Base-by-base conservation (phyloP, 2,329 filamentous ascomycete genomes). In the Chaetomium sp. region DNA sequence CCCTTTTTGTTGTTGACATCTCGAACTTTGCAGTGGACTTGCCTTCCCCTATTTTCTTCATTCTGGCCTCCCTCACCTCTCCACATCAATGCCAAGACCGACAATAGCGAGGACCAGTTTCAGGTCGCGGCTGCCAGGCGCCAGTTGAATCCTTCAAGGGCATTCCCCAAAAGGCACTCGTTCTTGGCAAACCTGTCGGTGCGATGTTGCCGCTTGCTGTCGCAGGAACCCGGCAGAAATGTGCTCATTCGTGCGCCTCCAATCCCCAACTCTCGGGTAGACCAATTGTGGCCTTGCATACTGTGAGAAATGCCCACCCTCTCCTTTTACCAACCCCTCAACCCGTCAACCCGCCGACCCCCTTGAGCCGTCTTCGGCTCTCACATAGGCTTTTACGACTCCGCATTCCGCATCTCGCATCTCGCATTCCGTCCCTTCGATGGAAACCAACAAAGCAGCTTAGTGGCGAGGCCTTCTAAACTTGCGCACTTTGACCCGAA, bases 161-260 rank as follows among this genome's bases (percentile, higher is more conserved):
- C 16, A 16, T 47, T 57, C 13, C 56, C 19, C 9, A 27, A 12
- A 1, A 49, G 9, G 25, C 6, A 2, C 57, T 16, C 57, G 16
- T 21, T 42, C 47, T 60, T 53, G 57, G 57, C 57, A 27, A n/a
- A 23, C 33, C n/a, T 31, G 58, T 60, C 47, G 45, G 42, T 59
- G 57, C 27, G 4, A 59, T 21, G 42, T 5, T 21, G n/a, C 35
- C 38, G 55, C 33, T 47, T 27, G 16, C 47, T 19, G 31, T 31
- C 27, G 21, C 49, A 21, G 19, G n/a, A 35, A n/a, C n/a, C 25
- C 21, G n/a, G 53, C 16, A n/a, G 45, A 61, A 61, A 61, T 13
- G 23, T 55, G 59, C 59, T 61, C 59, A 61, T 61, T 61, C 35
- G 35, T 61, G 50, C 59, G 27, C 27, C 27, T 47, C 59, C 59